Evolutionary conservation across 768 basidiomycete genomes (phyloP).

Genomic region (Suillus paluster): DNA sequence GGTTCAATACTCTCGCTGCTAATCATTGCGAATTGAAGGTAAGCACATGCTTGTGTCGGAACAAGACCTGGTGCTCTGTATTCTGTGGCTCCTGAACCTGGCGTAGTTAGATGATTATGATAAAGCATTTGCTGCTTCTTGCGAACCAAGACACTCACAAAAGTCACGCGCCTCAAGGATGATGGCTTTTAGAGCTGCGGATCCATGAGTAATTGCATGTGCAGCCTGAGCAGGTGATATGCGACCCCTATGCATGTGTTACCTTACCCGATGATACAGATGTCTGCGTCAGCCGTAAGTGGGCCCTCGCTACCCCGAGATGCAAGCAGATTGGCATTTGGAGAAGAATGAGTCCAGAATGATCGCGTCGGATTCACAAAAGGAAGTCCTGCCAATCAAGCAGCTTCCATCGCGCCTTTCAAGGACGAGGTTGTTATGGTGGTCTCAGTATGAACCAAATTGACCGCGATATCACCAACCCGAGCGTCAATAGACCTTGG

Average conservation of each 20-base stretch:
- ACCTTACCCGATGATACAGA: slow-evolving; percentile 81
- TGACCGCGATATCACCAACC: too few species aligned
- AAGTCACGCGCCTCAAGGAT: slow-evolving; percentile 87
- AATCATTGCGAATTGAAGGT: too few species aligned
- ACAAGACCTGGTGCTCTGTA: too few species aligned
- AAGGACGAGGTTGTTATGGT: too few species aligned
- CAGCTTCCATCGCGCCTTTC: too few species aligned
- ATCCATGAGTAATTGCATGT: slow-evolving; percentile 9
- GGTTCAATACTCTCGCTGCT: too few species aligned
- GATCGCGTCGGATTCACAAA: slow-evolving; percentile 67
- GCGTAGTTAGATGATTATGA: too few species aligned
- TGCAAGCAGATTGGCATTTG: slow-evolving; percentile 67
- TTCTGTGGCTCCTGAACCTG: too few species aligned
- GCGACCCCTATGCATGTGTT: slow-evolving; percentile 77
- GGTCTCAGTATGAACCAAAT: too few species aligned
- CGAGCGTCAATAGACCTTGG: too few species aligned
- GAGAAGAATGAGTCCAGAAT: slow-evolving; percentile 66
- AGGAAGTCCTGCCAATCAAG: slow-evolving; percentile 44
- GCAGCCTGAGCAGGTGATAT: slow-evolving; percentile 61
- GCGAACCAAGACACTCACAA: slow-evolving; percentile 52
- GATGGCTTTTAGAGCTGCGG: slow-evolving; percentile 51
- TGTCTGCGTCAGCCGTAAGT: slow-evolving; percentile 62
- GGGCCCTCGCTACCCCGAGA: slow-evolving; percentile 64
- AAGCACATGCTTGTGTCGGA: too few species aligned
- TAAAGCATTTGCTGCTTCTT: too few species aligned